Evolutionary conservation across 192 early-diverging fungal species (phyloP), one percentile per base, ranked within the genome.

Genomic region (Coemansia aciculifera): DNA sequence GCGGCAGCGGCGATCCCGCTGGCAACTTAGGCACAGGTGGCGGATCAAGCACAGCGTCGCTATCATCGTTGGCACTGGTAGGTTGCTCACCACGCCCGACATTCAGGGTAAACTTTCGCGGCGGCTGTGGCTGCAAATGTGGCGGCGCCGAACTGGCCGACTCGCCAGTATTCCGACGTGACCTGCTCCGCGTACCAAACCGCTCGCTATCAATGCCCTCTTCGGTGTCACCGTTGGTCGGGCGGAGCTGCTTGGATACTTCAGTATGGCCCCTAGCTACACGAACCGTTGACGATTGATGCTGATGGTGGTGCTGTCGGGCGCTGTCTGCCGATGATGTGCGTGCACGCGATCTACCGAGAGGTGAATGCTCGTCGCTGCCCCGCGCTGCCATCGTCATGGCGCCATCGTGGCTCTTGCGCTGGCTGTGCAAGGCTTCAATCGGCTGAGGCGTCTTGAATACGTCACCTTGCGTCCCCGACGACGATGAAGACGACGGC

Each of bases 21-120:
- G 78, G 78, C 59, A 80, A 61, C 59, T 80, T 71, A 36, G 78
- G 78, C 54, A 79, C 34, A 8, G 72, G 68, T 7, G 78, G 73
- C 59, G 67, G 63, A 34, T 54, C 34, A 65, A 71, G 7, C 5
- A 56, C 42, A 23, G 24, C 39, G 63, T 40, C 38, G 42, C 36
- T 59, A 43, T 62, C 61, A 31, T 66, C 71, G 17, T 56, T 60
- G 27, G 64, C 49, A 11, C 49, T 44, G 12, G 49, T 62, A 9
- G 57, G 40, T 11, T 51, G 65, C n/a, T 61, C 66, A 7, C 40
- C 43, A 15, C 69, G 49, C 12, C 65, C 54, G 34, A 67, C 56
- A 37, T 46, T 54, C 29, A 57, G 37, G 10, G 49, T 43, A 44
- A 66, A 54, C 42, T 56, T 69, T 38, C 59, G 67, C 27, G 65